These are phyloP conservation scores for Codiaeum variegatum DNA, from an alignment of 441 rosid genomes.

Conservation along the genomic window DNA sequence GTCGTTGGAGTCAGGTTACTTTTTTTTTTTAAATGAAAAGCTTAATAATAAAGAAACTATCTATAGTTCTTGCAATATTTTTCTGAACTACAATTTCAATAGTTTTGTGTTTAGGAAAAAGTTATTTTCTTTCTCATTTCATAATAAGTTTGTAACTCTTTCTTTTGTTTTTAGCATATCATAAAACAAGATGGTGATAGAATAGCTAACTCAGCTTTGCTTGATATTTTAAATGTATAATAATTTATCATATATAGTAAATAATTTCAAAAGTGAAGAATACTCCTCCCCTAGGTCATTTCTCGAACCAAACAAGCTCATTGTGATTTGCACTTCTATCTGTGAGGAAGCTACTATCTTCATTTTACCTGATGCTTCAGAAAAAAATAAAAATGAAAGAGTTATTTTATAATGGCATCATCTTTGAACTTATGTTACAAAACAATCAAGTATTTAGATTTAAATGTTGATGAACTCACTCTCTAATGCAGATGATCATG, in stretches of 20 bases:
- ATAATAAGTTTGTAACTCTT: neutral
- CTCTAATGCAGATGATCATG: neutral
- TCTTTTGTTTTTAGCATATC: neutral
- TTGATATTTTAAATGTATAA: no score
- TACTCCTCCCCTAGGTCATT: no score
- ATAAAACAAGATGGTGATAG: no score
- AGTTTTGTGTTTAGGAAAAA: neutral
- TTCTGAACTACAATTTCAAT: neutral
- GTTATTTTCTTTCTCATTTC: neutral
- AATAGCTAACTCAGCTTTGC: no score
- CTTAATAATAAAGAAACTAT: neutral
- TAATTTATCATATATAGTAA: no score
- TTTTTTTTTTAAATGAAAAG: neutral
- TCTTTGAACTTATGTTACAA: neutral
- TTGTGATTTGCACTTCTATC: neutral
- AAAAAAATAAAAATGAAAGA: neutral
- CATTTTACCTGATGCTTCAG: neutral
- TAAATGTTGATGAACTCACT: neutral
- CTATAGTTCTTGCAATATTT: neutral
- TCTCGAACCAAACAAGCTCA: no score
- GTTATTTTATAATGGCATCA: neutral
- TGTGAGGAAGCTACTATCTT: neutral
- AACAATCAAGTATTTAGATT: neutral
- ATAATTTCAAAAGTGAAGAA: no score
- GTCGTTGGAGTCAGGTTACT: slow-evolving; percentile 79